Evolutionary conservation across 148 eudicot genomes (phyloP), one percentile per base, ranked within the genome.

Genomic region (Camellia granthamiana): DNA sequence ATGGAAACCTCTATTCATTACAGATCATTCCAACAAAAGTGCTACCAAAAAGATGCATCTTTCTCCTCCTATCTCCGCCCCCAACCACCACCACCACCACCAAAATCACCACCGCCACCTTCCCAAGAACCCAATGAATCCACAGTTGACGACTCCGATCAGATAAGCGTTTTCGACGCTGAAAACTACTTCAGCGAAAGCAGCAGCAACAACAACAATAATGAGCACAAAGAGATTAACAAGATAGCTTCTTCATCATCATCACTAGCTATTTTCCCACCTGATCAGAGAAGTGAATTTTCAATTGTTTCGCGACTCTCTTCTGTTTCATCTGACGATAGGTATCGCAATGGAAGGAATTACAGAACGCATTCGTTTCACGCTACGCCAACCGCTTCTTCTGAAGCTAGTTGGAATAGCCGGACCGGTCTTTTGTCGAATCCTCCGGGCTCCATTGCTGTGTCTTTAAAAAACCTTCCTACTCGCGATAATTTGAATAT

Each of bases 371-470:
- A 88, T 55, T 91, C 97, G 0, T 89, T 89, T 43, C 87, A 83
- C 6, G 90, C 95, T 0, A 92, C 94, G 16, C 98, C 97, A 42
- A 91, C 95, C 0, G 97, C 91, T 80, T 94, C 94, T 0, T 94
- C 98, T 0, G 98, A 94, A 79, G 98, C 92, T 0, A 91, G 97
- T 78, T 91, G 93, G 97, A 94, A 88, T 74, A 94, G 98, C 92
- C 93, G 89, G 81, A 87, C 91, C 18, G 98, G 95, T 64, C 88
- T 94, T 58, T 76, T 90, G 16, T 67, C 86, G 23, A 89, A 92
- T 67, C 92, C 89, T 13, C 90, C 86, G 30, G 93, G 94, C 52
- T 81, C 88, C 3, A 42, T 75, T 19, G 84, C 88, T 0, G 82
- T 88, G 41, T 76, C 83, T 2, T 64, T 84, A 43, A 88, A 79